Conservation (phyloP, 805 yeast species). For the Barnettozyma siamensis region DNA sequence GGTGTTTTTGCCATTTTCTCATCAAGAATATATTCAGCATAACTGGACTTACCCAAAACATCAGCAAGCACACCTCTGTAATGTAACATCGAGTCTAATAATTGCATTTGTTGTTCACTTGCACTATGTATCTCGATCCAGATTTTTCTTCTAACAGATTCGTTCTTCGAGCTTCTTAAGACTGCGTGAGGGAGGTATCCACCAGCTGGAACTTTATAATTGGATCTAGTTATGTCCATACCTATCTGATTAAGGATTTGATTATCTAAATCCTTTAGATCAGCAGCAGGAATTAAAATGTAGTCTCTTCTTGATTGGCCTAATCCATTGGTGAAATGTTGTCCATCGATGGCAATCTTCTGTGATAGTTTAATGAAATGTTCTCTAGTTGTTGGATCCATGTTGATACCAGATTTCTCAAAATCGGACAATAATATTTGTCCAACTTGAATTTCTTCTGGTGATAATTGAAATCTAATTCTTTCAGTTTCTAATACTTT, state of each 20-base stretch:
- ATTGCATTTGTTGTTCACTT: slow-evolving; percentile 51
- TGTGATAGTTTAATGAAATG: slow-evolving; percentile 76
- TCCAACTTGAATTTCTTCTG: slow-evolving; percentile 82
- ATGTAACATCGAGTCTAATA: slow-evolving; percentile 53
- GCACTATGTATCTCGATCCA: slow-evolving; percentile 76
- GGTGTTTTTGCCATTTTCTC: slow-evolving; percentile 90
- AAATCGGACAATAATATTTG: slow-evolving; percentile 76
- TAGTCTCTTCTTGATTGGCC: slow-evolving; percentile 16
- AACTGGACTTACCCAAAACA: slow-evolving; percentile 65
- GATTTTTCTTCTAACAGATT: slow-evolving; percentile 52
- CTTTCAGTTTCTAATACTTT: slow-evolving; percentile 40
- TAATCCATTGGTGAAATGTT: slow-evolving; percentile 47
- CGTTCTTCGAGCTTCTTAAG: slow-evolving; percentile 51
- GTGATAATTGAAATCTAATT: slow-evolving; percentile 35
- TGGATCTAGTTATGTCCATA: slow-evolving; percentile 33
- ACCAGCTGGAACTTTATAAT: slow-evolving; percentile 48
- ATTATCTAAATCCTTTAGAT: slow-evolving; percentile 20
- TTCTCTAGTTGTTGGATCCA: slow-evolving; percentile 56
- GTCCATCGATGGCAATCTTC: slow-evolving; percentile 74
- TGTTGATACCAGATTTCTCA: slow-evolving; percentile 82
- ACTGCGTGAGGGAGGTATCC: slow-evolving; percentile 64
- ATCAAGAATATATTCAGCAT: slow-evolving; percentile 72
- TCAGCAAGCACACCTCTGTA: slow-evolving; percentile 67
- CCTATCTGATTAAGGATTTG: slow-evolving; percentile 24
- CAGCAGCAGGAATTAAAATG: slow-evolving; percentile 17